Conservation (phyloP, 345 rosid genomes). For the Corymbia maculata region DNA sequence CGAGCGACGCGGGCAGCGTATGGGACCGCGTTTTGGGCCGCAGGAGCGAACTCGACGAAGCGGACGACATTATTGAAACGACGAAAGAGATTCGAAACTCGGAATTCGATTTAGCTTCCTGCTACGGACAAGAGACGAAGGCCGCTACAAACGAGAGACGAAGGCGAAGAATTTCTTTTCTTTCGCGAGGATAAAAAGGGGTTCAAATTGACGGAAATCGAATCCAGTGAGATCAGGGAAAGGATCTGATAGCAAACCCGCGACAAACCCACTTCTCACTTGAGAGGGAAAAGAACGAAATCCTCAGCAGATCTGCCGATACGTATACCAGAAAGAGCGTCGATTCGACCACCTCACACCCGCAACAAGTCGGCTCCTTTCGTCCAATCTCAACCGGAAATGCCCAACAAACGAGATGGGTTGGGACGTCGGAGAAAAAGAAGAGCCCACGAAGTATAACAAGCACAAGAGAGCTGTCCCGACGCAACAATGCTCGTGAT, state of each 20-base stretch:
- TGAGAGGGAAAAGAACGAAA: background rate
- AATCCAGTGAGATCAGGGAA: background rate
- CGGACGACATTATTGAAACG: background rate
- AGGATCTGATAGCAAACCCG: background rate
- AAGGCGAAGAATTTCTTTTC: background rate
- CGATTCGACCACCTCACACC: background rate
- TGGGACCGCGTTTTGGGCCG: background rate
- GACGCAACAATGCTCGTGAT: background rate
- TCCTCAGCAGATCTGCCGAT: background rate
- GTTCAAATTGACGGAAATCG: background rate
- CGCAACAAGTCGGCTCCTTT: background rate
- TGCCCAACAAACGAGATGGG: background rate
- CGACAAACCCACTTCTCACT: background rate
- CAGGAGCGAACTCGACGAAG: slow-evolving; percentile 2
- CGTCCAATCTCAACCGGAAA: background rate
- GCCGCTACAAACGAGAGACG: too few relatives aligned
- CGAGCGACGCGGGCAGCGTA: background rate
- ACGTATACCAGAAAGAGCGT: background rate
- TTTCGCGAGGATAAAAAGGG: background rate
- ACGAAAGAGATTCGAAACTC: background rate
- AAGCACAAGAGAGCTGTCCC: background rate
- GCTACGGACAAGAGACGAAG: background rate
- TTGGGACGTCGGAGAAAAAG: background rate
- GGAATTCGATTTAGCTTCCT: background rate
- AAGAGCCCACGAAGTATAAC: background rate